These are phyloP conservation scores for Talaromyces sp. DNA, from an alignment of 2,329 filamentous ascomycete species.

Conservation along the genomic window DNA sequence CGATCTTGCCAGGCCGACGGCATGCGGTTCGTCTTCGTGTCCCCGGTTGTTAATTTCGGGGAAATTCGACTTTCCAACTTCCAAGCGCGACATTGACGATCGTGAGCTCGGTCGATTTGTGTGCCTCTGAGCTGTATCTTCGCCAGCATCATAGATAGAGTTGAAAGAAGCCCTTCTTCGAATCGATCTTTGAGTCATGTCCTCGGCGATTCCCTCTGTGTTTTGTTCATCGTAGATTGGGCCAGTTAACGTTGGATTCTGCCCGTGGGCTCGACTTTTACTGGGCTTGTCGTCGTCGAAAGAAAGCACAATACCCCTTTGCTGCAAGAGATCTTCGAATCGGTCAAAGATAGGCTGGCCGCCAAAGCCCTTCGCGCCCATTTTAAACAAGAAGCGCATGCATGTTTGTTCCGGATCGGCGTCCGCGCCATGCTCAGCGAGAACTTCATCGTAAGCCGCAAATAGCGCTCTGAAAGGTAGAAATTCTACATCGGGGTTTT, in stretches of 20 bases:
- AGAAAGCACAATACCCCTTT: conserved; percentile 69
- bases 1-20: conserved; percentile 15
- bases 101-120: conserved; percentile 38
- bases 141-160: conserved; percentile 47
- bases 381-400: conserved; percentile 72
- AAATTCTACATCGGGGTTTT: conserved; percentile 59
- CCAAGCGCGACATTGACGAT: conserved; percentile 40
- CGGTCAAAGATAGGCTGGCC: conserved; percentile 61
- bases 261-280: conserved; percentile 26
- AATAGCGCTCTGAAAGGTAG: conserved; percentile 75
- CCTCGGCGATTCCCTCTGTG: conserved; percentile 20
- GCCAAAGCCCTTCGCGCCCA: conserved; percentile 58
- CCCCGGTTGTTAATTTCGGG: conserved; percentile 17
- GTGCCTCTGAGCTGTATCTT: conserved; percentile 47
- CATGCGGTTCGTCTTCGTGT: conserved; percentile 13
- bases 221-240: conserved; percentile 12
- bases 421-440: conserved; percentile 66
- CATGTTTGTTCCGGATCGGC: conserved; percentile 71
- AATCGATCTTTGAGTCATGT: conserved; percentile 26
- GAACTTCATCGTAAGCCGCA: conserved; percentile 70
- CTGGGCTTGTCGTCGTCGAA: conserved; percentile 45
- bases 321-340: conserved; percentile 63
- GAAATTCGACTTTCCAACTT: conserved; percentile 34
- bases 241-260: conserved; percentile 20
- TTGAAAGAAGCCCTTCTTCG: conserved; percentile 53